Base-by-base conservation (phyloP, 2,329 filamentous ascomycete species). In the Trichoderma pleuroti region DNA sequence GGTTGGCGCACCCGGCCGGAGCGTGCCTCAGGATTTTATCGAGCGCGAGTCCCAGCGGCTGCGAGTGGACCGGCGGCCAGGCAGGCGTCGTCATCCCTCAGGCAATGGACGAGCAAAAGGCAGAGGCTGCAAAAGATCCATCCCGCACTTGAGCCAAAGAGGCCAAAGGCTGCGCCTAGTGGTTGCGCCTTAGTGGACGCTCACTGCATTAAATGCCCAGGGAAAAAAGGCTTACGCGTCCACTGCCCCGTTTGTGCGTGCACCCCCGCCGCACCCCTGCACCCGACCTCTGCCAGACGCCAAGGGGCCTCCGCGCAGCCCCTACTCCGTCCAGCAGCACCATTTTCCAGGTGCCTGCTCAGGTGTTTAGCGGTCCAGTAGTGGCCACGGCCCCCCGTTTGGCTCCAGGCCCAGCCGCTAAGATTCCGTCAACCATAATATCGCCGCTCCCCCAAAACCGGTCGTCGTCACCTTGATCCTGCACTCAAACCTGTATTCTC, bases 341-440 rank as follows among this genome's bases (percentile, higher is more conserved):
- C n/a, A n/a, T 32, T 28, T 24, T 42, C n/a, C 49, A 59, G 54
- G 42, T 49, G 28, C 32, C 68, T 54, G 54, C 26, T n/a, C 56
- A 52, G 46, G 46, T 59, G 56, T 34, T 11, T 32, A 12, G 18
- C 30, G 30, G 10, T 52, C 46, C 46, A 49, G 46, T 52, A 24
- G 46, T 52, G 46, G 46, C 46, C 42, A 49, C 42, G 42, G 42
- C 42, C 42, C 42, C 42, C 42, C 42, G 42, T 49, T 49, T 52
- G 61, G 68, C 52, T 28, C 42, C 39, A 39, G 36, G 34, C 52
- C 64, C 36, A 39, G 36, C 56, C 66, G 52, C 72, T 74, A 76
- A 78, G 76, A 74, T 76, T 75, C 75, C 78, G 78, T 79, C 78
- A 80, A 77, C 78, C 74, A 70, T 57, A 70, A 42, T 68, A 68